Base-by-base conservation (phyloP, 495 filamentous ascomycete genomes). In the Filosporella fistucella region DNA sequence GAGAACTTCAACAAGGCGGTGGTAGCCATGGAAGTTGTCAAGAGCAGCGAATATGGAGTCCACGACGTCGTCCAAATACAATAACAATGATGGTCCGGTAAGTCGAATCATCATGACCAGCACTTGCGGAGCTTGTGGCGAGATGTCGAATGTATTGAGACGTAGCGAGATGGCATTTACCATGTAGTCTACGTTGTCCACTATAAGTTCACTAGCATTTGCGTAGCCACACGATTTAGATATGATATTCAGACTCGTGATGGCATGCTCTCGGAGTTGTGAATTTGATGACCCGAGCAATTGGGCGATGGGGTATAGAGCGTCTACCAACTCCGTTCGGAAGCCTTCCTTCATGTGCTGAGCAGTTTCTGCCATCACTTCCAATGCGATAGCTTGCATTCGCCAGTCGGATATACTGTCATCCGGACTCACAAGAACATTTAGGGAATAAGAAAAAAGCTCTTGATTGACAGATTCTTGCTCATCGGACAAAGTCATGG, bases 151-250 rank as follows among this genome's bases (percentile, higher is more conserved):
- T 0, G 81, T 89, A 53, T 95, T 96, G 22, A 99, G 73, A 47
- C 91, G 88, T 18, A 96, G 68, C 0, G 86, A 86, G 5, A 97
- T 81, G 0, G 91, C 86, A 60, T 96, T 97, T 38, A 96, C 84
- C 66, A 99, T 84, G 62, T 99, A 99, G 63, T 99, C 93, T 20
- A 86, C 90, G 52, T 99, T 99, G 24, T 89, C 83, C 37, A 96
- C 76, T 36, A 99, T 81, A 51, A 99, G 70, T 10, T 88, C 80
- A 25, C 84, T 83, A 9, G 90, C 81, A 55, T 74, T 81, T 0
- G 57, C 30, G 57, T 97, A 99, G 14, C 78, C 81, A 63, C 90
- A 96, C 0, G 85, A 69, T 7, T 63, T 59, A 8, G 93, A 84
- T 23, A 96, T 69, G 11, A 82, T 78, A 56, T 95, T 89, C 2